These are phyloP conservation scores for Eutypa lata DNA, from an alignment of 2,329 filamentous ascomycete genomes.

Conservation along the genomic window DNA sequence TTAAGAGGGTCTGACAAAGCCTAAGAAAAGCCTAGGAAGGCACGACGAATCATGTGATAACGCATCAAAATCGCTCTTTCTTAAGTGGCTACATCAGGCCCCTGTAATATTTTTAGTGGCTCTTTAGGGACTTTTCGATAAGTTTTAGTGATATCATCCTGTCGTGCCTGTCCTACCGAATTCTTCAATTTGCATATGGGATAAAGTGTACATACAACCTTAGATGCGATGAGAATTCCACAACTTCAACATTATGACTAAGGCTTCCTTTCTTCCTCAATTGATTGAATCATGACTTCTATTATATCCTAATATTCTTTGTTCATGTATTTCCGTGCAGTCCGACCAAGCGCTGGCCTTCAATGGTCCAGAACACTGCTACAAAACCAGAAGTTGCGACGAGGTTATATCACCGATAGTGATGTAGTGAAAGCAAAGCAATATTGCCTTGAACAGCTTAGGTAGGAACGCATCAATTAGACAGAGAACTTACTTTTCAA, in stretches of 20 bases:
- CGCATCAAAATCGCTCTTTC: background rate
- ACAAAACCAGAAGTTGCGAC: constrained; percentile 10
- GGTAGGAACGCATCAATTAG: constrained; percentile 30
- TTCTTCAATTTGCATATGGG: too few relatives aligned
- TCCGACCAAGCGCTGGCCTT: constrained; percentile 17
- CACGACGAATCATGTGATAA: background rate
- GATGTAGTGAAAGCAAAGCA: constrained; percentile 51
- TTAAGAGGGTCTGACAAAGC: too few relatives aligned
- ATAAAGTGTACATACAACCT: background rate
- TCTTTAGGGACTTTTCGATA: background rate
- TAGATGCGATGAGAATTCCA: background rate
- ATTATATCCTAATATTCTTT: constrained; percentile 5
- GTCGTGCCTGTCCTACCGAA: background rate
- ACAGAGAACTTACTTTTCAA: background rate
- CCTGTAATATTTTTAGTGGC: background rate
- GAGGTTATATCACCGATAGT: constrained; percentile 46
- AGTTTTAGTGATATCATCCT: background rate
- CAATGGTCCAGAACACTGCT: constrained; percentile 14
- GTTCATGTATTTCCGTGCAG: constrained; percentile 21
- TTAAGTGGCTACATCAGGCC: background rate
- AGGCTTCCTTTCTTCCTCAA: background rate
- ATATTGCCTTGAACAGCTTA: constrained; percentile 53
- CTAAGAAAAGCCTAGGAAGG: background rate
- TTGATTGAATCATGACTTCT: constrained; percentile 4
- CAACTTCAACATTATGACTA: background rate